phyloP scores from a whole-genome alignment of 768 basidiomycete species.

The Lentinula aciculospora region DNA sequence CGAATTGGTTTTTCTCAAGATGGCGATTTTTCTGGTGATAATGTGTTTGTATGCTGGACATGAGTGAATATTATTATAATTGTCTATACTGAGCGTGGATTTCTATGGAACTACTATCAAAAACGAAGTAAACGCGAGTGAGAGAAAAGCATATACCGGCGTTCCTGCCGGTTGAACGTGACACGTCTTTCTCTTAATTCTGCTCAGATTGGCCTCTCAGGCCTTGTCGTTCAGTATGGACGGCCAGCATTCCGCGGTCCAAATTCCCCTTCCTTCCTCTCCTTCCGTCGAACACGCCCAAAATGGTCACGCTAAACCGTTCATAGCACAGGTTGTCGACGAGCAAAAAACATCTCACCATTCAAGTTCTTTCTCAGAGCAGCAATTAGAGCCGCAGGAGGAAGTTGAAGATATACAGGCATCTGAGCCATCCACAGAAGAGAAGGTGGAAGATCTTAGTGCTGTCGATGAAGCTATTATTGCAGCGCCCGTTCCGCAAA shows the following conservation, averaged over 20 bases:
- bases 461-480: not conserved
- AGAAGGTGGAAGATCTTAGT: not conserved
- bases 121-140: no score
- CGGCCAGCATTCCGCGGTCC: not conserved
- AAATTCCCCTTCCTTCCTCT: constrained; percentile 1
- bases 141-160: no score
- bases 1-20: no score
- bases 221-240: constrained; percentile 5
- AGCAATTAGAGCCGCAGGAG: not conserved
- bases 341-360: not conserved
- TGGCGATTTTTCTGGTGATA: no score
- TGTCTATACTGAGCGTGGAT: no score
- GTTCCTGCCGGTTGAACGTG: not conserved
- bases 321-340: not conserved
- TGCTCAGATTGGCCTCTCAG: not conserved
- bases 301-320: not conserved
- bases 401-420: not conserved
- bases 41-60: no score
- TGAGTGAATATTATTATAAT: no score
- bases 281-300: not conserved
- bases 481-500: not conserved
- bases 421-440: not conserved
- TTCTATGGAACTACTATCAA: no score
- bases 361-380: not conserved
- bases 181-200: not conserved